Conservation (phyloP, 257 asterid genomes). For the Nicotiana undulata region DNA sequence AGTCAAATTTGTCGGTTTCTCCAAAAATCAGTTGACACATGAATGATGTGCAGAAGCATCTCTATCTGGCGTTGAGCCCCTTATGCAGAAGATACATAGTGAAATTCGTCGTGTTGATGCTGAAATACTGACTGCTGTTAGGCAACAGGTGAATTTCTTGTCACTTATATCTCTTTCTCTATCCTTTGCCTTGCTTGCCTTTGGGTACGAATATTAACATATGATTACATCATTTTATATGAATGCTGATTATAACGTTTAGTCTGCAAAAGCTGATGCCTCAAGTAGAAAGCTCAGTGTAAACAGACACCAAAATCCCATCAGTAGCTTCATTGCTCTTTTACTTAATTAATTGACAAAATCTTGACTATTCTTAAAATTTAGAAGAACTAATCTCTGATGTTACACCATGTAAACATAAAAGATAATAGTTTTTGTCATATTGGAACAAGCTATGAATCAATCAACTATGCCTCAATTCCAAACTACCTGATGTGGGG, state of each 20-base stretch:
- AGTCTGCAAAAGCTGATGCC: background rate
- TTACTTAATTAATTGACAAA: background rate
- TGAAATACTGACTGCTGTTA: slow-evolving; percentile 77
- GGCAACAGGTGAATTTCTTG: slow-evolving; percentile 70
- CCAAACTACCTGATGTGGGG: background rate
- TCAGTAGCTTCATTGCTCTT: background rate
- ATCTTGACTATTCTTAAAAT: background rate
- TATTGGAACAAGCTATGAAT: background rate
- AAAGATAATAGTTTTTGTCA: background rate
- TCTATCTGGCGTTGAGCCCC: slow-evolving; percentile 91
- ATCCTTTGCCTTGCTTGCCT: background rate
- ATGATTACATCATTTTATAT: background rate
- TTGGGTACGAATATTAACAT: background rate
- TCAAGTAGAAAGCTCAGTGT: background rate
- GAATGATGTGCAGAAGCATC: slow-evolving; percentile 71
- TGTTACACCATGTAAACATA: background rate
- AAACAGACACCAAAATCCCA: background rate
- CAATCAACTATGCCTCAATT: background rate
- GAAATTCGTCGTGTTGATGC: slow-evolving; percentile 88
- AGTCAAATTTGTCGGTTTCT: background rate
- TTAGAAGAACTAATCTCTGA: background rate
- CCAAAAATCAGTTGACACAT: slow-evolving; percentile 14
- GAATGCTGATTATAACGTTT: background rate
- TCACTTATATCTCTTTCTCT: background rate
- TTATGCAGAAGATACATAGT: slow-evolving; percentile 83